These are phyloP conservation scores for Boechera divaricarpa DNA, from an alignment of 345 rosid genomes.

Conservation along the genomic window DNA sequence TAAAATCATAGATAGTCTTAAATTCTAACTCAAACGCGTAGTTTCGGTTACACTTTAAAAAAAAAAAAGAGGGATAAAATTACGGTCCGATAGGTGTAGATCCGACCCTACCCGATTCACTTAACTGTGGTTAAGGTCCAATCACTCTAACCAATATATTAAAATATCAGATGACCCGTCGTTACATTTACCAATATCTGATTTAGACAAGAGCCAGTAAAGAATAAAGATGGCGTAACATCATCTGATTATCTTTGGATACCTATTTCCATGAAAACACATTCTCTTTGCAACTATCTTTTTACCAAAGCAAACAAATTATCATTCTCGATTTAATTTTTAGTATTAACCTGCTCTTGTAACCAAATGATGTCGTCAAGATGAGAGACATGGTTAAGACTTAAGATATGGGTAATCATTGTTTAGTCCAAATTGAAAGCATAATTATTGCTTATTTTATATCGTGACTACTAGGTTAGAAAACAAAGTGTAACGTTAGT, in stretches of 20 bases:
- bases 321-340: background rate
- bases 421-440: constrained; percentile 17
- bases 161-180: constrained; percentile 36
- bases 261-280: constrained; percentile 25
- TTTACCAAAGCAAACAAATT: background rate
- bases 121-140: background rate
- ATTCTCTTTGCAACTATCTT: background rate
- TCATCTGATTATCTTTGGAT: constrained; percentile 11
- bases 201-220: constrained; percentile 36
- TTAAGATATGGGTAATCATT: constrained; percentile 22
- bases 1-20: too few species aligned
- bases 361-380: constrained; percentile 13
- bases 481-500: background rate
- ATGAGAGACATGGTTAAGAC: constrained; percentile 14
- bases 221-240: constrained; percentile 1
- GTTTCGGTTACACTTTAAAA: too few species aligned
- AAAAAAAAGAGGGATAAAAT: too few species aligned
- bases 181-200: constrained; percentile 41
- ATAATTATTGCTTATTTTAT: constrained; percentile 20
- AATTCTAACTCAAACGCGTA: too few species aligned
- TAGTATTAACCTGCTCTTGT: background rate
- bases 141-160: constrained; percentile 20
- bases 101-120: too few species aligned
- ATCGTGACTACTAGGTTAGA: background rate
- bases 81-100: too few species aligned